These are phyloP conservation scores for Phytophthora megakarya DNA, from an alignment of 352 stramenopile genomes.

Conservation along the genomic window DNA sequence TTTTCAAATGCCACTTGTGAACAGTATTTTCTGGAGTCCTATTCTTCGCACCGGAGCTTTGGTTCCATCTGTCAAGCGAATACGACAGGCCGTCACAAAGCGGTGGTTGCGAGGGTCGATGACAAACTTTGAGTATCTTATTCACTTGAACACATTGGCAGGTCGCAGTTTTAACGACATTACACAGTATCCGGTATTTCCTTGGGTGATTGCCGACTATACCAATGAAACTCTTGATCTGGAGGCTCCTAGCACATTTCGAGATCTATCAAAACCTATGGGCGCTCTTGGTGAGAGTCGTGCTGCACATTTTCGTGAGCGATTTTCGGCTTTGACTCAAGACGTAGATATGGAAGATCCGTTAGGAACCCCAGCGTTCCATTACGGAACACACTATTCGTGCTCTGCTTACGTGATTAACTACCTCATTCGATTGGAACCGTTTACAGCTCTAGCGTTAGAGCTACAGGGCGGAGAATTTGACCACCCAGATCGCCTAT, in stretches of 20 bases:
- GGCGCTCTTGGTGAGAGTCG: constrained; percentile 89
- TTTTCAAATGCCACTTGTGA: constrained; percentile 82
- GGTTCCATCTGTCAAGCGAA: constrained; percentile 66
- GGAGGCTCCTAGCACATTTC: constrained; percentile 74
- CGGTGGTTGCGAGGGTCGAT: constrained; percentile 69
- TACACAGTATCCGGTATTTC: constrained; percentile 98
- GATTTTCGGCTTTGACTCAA: constrained; percentile 73
- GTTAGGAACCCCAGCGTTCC: constrained; percentile 90
- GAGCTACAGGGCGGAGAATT: constrained; percentile 83
- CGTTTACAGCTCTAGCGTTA: constrained; percentile 73
- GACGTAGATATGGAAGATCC: constrained; percentile 39
- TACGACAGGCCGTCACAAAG: constrained; percentile 73
- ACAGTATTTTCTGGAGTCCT: constrained; percentile 83
- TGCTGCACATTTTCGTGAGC: constrained; percentile 84
- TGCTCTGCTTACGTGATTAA: constrained; percentile 96
- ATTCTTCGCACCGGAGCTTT: constrained; percentile 66
- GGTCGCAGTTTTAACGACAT: constrained; percentile 97
- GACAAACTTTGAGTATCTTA: constrained; percentile 96
- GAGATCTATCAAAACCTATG: constrained; percentile 95
- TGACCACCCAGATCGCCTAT: constrained; percentile 96
- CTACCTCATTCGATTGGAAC: constrained; percentile 95
- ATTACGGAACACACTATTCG: constrained; percentile 98
- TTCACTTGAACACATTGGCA: constrained; percentile 95
- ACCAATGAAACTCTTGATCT: constrained; percentile 85
- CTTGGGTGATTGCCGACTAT: constrained; percentile 95